Evolutionary conservation across 352 stramenopile genomes (phyloP).

Genomic region (Phytophthora sojae): DNA sequence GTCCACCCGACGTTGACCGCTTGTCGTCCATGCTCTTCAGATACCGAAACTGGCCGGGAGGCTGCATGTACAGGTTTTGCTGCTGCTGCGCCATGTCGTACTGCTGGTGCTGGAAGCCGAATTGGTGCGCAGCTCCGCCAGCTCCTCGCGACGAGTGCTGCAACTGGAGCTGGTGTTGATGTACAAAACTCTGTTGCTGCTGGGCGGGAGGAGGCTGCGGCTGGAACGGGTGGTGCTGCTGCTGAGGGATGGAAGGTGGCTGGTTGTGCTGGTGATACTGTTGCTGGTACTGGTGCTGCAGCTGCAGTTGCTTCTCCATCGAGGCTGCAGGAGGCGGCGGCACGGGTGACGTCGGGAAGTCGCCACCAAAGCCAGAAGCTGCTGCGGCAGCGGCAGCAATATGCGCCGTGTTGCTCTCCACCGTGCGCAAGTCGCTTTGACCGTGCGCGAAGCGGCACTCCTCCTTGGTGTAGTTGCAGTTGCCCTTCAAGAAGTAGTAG

Average conservation of each 20-base stretch:
- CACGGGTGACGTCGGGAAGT: conserved; percentile 37
- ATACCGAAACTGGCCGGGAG: conserved; percentile 63
- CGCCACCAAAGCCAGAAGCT: conserved; percentile 30
- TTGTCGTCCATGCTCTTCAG: conserved; percentile 77
- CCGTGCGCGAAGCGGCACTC: conserved; percentile 90
- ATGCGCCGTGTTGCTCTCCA: conserved; percentile 86
- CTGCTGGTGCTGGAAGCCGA: conserved; percentile 45
- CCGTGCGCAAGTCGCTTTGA: conserved; percentile 78
- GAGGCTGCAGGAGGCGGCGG: conserved; percentile 33
- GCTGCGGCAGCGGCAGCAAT: conserved; percentile 49
- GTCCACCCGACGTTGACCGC: conserved; percentile 37
- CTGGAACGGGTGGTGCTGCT: conserved; percentile 47
- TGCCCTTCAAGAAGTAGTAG: conserved; percentile 90
- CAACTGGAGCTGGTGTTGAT: conserved; percentile 52
- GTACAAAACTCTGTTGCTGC: conserved; percentile 43
- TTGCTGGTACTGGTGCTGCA: conserved; percentile 75
- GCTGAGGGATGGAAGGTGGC: conserved; percentile 41
- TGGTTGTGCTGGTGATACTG: conserved; percentile 57
- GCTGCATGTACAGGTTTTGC: conserved; percentile 42
- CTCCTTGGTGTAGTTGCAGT: conserved; percentile 90
- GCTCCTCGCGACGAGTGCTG: conserved; percentile 35
- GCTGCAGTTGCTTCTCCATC: conserved; percentile 63
- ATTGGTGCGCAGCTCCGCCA: conserved; percentile 29
- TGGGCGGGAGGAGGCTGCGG: conserved; percentile 36
- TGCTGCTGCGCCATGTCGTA: conserved; percentile 46